Base-by-base conservation (phyloP, 805 yeast species). In the Starmerella bombicola region DNA sequence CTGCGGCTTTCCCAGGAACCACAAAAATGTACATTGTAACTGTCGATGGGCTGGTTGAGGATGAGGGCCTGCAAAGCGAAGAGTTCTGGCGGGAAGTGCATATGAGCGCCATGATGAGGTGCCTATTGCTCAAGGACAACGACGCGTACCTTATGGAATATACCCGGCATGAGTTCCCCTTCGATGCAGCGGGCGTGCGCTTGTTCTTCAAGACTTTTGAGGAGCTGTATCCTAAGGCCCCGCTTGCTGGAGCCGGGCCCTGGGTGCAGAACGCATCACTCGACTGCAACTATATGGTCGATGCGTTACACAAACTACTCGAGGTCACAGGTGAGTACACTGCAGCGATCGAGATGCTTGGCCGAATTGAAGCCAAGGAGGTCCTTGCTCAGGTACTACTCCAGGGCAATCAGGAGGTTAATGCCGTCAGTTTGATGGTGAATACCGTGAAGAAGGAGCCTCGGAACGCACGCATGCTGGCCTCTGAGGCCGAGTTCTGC, bases 161-260 rank as follows among this genome's bases (percentile, higher is more conserved):
- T 56, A 79, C 91, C 29, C 72, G 95, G 49, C 75, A 79, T 44
- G 67, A 83, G 42, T 84, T 52, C 96, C 96, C 4, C 71, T 91
- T 45, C 55, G 67, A 21, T 62, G 61, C 64, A 8, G 68, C 64
- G 23, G 60, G 67, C 12, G 75, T 78, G 2, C 62, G 63, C 40
- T 58, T 61, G 38, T 83, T 83, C 55, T 57, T 82, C 39, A 62
- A 63, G 18, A 81, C 77, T 1, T 80, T 80, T 56, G 84, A 78
- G 57, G 56, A 61, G 38, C 67, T 84, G 43, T 84, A 78, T 55
- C 64, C 63, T 50, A 69, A 70, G 25, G 94, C 94, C 12, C 68
- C 74, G 18, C 70, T 67, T 44, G 56, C 80, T 35, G 95, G 95
- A 3, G 68, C 76, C 40, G 67, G 67, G 12, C 72, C 80, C 30